Evolutionary conservation across 169 alveolate species (phyloP), one percentile per base, ranked within the genome.

Genomic region (Plasmodium knowlesi): DNA sequence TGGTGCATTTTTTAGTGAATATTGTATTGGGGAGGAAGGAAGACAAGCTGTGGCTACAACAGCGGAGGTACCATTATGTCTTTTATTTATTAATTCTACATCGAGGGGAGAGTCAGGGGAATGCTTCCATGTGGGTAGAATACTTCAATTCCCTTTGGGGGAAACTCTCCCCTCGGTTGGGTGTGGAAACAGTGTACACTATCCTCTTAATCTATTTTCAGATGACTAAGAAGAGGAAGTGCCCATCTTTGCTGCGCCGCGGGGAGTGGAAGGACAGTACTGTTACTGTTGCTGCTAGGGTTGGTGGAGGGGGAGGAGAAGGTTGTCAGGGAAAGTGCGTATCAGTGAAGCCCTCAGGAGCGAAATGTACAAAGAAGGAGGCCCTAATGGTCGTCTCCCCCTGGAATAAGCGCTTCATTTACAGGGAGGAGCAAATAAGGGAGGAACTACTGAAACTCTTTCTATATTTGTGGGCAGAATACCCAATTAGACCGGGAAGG

Each of bases 191-290:
- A 1, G 16, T 85, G 28, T 73, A 85, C 28, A 4, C 22, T n/a
- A 8, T 30, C 61, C n/a, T 85, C 61, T 72, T 85, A 37, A 43
- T 85, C 22, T 85, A 85, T 85, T 85, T 85, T 85, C 14, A 19
- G 14, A 19, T 0, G 14, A 3, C 34, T 22, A 25, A 61, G 19
- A 32, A 6, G 34, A 14, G 32, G 37, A 10, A 19, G 14, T 61
- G 3, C 32, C 28, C 4, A 8, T 19, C 32, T 61, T 61, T 61
- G 74, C 10, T 61, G 32, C 32, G 74, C 2, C 74, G 5, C 12
- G 30, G 12, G 14, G 50, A 12, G 50, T 10, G 50, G 50, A 41
- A 41, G 50, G 50, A 12, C 0, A 3, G 5, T 32, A 32, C 39
- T 32, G 39, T 5, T 6, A 3, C 50, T 41, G 50, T 6, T 41